phyloP scores from a whole-genome alignment of 169 alveolate species.

The Plasmodium malariae region DNA sequence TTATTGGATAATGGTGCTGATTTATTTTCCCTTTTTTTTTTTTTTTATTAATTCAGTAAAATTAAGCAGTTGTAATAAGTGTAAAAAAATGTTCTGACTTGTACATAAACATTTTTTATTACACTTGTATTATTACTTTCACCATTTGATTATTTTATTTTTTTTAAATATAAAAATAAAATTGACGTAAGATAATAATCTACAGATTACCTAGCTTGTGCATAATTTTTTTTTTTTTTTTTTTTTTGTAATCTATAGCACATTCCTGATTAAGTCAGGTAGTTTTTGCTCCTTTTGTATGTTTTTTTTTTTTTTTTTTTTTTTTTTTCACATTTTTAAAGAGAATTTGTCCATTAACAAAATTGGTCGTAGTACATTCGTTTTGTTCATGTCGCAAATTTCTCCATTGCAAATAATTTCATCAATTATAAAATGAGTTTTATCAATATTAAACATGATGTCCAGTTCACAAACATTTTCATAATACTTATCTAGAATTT shows the following conservation, averaged over 20 bases:
- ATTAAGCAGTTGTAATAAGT: neutral
- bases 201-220: slow-evolving; percentile 15
- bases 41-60: neutral
- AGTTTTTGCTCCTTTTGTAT: neutral
- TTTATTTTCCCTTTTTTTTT: neutral
- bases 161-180: neutral
- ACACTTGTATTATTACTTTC: no score
- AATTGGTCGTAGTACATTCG: slow-evolving; percentile 86
- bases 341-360: slow-evolving; percentile 40
- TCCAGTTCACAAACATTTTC: slow-evolving; percentile 96
- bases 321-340: slow-evolving; percentile 35
- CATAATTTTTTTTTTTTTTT: neutral
- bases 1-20: neutral
- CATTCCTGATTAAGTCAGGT: no score
- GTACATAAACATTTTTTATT: neutral
- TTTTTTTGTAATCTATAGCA: neutral
- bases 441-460: slow-evolving; percentile 97
- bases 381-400: slow-evolving; percentile 94
- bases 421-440: slow-evolving; percentile 98
- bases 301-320: neutral
- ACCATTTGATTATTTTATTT: no score
- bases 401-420: slow-evolving; percentile 97
- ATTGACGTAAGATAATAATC: no score
- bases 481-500: slow-evolving; percentile 97
- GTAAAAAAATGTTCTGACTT: neutral